These are phyloP conservation scores for Paulownia fortunei DNA, from an alignment of 257 asterid genomes.

Conservation along the genomic window DNA sequence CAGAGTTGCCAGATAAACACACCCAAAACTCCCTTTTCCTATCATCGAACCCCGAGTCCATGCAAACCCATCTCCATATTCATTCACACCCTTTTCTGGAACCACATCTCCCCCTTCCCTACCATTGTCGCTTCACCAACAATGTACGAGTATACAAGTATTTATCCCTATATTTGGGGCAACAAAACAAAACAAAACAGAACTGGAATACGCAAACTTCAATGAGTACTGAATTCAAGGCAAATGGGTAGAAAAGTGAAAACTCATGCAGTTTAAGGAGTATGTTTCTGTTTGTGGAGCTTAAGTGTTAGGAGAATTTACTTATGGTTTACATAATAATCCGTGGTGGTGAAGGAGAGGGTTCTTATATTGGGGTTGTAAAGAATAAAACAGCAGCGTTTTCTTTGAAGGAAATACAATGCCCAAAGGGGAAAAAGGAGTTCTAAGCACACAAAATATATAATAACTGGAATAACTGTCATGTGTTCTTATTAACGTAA, in stretches of 20 bases:
- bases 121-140: background rate
- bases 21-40: background rate
- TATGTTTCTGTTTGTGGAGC: background rate
- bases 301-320: background rate
- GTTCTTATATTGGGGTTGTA: background rate
- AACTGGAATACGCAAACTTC: constrained; percentile 2
- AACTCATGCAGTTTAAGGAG: background rate
- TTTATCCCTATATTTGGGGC: background rate
- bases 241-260: background rate
- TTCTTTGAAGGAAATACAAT: constrained; percentile 2
- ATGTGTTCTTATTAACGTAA: no score
- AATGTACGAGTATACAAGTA: background rate
- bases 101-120: background rate
- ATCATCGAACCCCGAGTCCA: background rate
- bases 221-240: background rate
- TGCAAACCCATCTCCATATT: no score
- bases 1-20: background rate
- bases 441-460: no score
- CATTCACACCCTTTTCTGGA: background rate
- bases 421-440: background rate
- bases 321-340: background rate
- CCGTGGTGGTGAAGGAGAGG: background rate
- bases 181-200: background rate
- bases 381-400: background rate
- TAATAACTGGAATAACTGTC: no score